phyloP scores from a whole-genome alignment of 2,329 filamentous ascomycete genomes.

The Diaporthe caulivora region DNA sequence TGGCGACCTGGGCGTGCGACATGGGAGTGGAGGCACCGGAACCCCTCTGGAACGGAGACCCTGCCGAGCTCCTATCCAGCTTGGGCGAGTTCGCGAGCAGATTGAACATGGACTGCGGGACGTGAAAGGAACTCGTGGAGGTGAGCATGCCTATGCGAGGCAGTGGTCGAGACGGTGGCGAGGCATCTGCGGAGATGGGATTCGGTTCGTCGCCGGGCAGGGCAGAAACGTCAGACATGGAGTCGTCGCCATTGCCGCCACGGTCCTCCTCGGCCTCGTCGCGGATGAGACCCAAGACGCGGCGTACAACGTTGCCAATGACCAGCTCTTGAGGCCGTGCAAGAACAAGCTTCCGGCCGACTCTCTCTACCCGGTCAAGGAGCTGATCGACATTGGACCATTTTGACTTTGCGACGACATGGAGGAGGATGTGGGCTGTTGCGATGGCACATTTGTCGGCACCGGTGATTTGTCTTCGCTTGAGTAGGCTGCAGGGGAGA shows the following conservation, averaged over 20 bases:
- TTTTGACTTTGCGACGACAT: conserved; percentile 85
- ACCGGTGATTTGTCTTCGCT: conserved; percentile 88
- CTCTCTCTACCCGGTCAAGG: conserved; percentile 81
- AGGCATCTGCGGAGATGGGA: conserved; percentile 32
- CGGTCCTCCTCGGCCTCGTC: conserved; percentile 89
- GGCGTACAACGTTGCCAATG: conserved; percentile 92
- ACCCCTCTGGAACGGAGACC: conserved; percentile 63
- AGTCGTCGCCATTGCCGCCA: conserved; percentile 73
- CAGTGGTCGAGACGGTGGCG: conserved; percentile 52
- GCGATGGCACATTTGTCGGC: conserved; percentile 91
- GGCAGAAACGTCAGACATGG: conserved; percentile 60
- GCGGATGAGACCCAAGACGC: conserved; percentile 89
- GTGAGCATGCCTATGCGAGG: conserved; percentile 61
- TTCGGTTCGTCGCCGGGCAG: conserved; percentile 39
- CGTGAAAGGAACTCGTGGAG: conserved; percentile 73
- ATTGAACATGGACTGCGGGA: conserved; percentile 86
- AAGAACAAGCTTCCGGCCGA: conserved; percentile 81
- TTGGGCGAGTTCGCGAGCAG: conserved; percentile 81
- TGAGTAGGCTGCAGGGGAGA: conserved; percentile 76
- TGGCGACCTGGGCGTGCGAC: conserved; percentile 54
- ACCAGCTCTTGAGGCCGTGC: conserved; percentile 92
- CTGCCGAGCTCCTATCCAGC: conserved; percentile 52
- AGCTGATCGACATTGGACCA: conserved; percentile 83
- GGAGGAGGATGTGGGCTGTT: conserved; percentile 88
- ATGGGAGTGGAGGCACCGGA: conserved; percentile 50